Base-by-base conservation (phyloP, 106 monocot species). In the Alisma plantagoaquatica region DNA sequence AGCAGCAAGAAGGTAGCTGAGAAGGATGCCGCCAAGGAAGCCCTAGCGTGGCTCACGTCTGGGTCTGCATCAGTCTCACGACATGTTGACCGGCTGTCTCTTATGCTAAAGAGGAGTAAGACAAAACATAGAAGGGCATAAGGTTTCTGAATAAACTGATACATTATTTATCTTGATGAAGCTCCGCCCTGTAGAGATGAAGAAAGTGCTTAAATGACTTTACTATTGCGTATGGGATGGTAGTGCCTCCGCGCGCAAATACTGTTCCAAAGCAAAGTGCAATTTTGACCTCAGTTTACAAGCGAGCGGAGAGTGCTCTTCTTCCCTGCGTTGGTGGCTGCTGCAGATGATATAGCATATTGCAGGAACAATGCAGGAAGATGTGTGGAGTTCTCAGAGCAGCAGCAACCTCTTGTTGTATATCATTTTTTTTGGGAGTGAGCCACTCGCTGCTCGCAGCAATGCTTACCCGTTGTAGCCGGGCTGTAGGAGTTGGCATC, bases 1-100 rank as follows among this genome's bases (percentile, higher is more conserved):
- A 62, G 46, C 66, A 99, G 62, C 41, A 99, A 99, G 72, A 90
- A 99, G 61, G 76, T 72, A 12, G 98, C 90, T 3, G 98, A 99
- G 66, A 85, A 86, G 42, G 76, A 80, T 21, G 98, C 89, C 3
- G 90, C 98, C n/a, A 51, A 68, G 2, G 90, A 90, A 69, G 98
- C 90, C 11, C 41, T 99, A n/a, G 75, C 81, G 12, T 99, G 90
- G 90, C 69, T 99, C 2, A 53, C 69, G 8, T 78, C 74, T 15
- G 90, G 79, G 14, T 45, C 63, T 23, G 45, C 81, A 9, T 63
- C 78, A 0, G 67, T 54, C 10, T 75, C 66, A 28, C 58, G 55
- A 26, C 76, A 79, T 3, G n/a, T 70, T 0, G 98, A 98, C 60
- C 71, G 70, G 27, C 59, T 90, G 65, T 86, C 90, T 27, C 54